Base-by-base conservation (phyloP, 129 eudicot species). In the Smallanthus sonchifolius region DNA sequence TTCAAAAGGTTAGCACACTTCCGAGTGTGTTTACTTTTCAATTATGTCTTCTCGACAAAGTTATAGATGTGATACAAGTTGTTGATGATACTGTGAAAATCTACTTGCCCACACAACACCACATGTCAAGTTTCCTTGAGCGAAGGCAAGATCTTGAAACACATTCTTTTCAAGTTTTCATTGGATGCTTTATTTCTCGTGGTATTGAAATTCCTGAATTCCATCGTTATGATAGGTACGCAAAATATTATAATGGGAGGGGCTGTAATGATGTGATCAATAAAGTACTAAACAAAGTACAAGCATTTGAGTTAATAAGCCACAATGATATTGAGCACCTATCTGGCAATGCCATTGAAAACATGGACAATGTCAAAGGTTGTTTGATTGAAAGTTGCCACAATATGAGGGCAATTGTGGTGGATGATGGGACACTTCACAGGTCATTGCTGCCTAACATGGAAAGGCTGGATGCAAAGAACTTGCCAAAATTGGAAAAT, bases 1-100 rank as follows among this genome's bases (percentile, higher is more conserved):
- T 76, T 35, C 69, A 64, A 71, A 81, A 56, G 56, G 78, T 76
- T 14, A 52, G n/a, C 34, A 44, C 65, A 13, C 14, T 76, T 54
- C 70, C 64, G 8, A 59, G 40, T 4, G 24, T 71, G 71, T 65
- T 69, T 14, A 43, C 74, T 24, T 70, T 76, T 24, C 81, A 76
- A 14, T 65, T 76, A 36, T 45, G 70, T 54, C 72, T 81, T 44
- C 39, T 34, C 4, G 20, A 70, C 49, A 45, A 34, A 35, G 81
- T 69, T 60, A 19, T 75, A 51, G 82, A 70, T 8, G 71, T 76
- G 19, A 72, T 81, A 73, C 75, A 81, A 65, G 75, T 70, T 42
- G 75, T 64, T 15, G 75, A 51, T 3, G 82, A 66, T 16, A 72
- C 77, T 38, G 51, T 72, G 34, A 70, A 73, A 55, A 70, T 76